Evolutionary conservation across 345 rosid species (phyloP).

Genomic region (Moricandia arvensis): DNA sequence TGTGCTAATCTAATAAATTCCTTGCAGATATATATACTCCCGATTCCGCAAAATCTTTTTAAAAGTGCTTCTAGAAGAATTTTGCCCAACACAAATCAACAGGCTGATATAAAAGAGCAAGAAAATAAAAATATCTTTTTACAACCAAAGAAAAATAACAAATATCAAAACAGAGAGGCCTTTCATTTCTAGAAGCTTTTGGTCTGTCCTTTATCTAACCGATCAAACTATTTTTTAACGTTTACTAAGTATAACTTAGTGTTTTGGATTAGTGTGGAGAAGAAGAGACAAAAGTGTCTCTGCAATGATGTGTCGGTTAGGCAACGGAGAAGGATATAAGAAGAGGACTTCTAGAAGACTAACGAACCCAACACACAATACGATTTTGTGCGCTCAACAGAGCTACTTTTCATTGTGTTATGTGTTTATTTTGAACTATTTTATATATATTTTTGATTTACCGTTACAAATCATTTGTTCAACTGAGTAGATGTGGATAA

Average conservation of each 20-base stretch:
- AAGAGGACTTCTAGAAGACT: too few species aligned
- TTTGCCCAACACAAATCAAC: background rate
- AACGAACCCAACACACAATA: too few species aligned
- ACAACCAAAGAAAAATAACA: background rate
- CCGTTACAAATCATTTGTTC: too few species aligned
- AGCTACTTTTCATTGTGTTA: too few species aligned
- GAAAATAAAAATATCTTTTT: background rate
- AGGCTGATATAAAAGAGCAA: background rate
- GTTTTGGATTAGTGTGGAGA: too few species aligned
- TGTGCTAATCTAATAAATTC: background rate
- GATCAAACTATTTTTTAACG: background rate
- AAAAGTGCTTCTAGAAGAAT: background rate
- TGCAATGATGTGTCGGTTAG: too few species aligned
- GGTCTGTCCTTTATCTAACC: background rate
- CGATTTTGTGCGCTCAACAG: too few species aligned
- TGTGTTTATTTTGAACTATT: too few species aligned
- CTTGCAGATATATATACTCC: background rate
- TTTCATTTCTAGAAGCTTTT: background rate
- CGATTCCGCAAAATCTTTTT: background rate
- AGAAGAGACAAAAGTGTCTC: too few species aligned
- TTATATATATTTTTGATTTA: too few species aligned
- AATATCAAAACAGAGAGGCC: background rate
- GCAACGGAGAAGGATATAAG: too few species aligned
- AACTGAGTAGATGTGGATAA: too few species aligned
- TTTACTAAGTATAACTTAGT: background rate